Conservation (phyloP, 192 early-diverging fungal species). For the Dimargaris cristalligena region DNA sequence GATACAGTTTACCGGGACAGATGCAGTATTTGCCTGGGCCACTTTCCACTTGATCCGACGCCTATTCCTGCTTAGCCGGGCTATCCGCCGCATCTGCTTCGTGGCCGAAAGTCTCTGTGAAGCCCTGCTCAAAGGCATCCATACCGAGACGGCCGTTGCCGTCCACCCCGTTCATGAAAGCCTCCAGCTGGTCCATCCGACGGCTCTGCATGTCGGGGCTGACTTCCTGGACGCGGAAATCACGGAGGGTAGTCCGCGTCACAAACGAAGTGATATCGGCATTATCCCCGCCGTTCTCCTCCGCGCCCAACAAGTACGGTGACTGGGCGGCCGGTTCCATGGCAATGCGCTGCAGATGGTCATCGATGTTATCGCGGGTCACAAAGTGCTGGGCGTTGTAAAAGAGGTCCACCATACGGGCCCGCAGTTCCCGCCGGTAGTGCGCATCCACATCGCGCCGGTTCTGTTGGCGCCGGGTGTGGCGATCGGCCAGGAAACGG, state of each 20-base stretch:
- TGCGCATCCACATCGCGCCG: background rate
- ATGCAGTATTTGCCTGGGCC: too few species aligned
- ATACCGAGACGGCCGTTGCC: background rate
- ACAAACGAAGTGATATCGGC: too few species aligned
- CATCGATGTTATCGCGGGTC: conserved; percentile 2
- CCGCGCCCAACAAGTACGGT: background rate
- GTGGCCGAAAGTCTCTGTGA: too few species aligned
- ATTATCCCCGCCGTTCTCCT: too few species aligned
- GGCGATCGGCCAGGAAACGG: background rate
- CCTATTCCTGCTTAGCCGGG: too few species aligned
- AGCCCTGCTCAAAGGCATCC: background rate
- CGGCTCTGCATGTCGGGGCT: background rate
- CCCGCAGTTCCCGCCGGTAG: background rate
- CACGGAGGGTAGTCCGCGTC: background rate
- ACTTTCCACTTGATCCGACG: too few species aligned
- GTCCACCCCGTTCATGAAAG: background rate
- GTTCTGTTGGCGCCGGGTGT: background rate
- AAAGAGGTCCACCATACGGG: background rate
- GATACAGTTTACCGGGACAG: too few species aligned
- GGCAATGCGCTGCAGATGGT: background rate
- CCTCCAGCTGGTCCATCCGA: background rate
- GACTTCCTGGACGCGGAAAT: background rate
- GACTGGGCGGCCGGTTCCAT: background rate
- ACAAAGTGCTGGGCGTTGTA: conserved; percentile 8
- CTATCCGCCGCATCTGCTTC: too few species aligned